A percentile compares a stretch with the other conserved stretches of the same genome.
Evolutionary conservation across 2,329 filamentous ascomycete genomes (phyloP).

Genomic region (Diplodia seriata): DNA sequence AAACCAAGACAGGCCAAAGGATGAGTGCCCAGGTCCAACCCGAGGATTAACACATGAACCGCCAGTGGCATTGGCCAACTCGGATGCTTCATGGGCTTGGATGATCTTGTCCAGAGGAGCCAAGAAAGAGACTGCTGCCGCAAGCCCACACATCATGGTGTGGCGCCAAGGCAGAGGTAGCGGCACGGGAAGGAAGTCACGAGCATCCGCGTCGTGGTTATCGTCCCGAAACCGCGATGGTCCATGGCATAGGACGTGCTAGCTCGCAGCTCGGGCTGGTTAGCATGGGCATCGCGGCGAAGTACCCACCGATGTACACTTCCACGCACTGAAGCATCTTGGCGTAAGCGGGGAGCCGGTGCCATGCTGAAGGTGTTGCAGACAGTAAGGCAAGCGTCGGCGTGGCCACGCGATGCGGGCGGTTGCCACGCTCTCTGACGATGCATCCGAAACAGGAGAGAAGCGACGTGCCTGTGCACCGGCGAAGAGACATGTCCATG

Average conservation of each 20-base stretch:
- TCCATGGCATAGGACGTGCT: not conserved
- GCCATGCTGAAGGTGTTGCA: not conserved
- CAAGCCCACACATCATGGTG: not conserved
- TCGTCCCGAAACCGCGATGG: not conserved
- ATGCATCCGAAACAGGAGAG: not conserved
- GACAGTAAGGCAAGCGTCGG: not conserved
- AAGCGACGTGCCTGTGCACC: not conserved
- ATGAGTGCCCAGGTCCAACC: not conserved
- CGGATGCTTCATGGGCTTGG: not conserved
- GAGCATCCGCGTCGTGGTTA: not conserved
- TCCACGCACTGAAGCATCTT: not conserved
- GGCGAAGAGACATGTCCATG: not conserved
- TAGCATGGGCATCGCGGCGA: not conserved
- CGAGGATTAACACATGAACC: not conserved
- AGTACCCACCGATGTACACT: not conserved
- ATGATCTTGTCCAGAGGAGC: not conserved
- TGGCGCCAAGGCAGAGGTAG: not conserved
- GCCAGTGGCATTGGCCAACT: not conserved
- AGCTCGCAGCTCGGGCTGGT: not conserved
- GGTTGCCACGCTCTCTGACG: not conserved
- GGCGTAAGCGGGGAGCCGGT: not conserved
- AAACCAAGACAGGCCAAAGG: not conserved
- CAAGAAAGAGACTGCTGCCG: not conserved
- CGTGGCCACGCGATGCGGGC: not conserved
- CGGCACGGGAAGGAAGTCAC: not conserved